Conservation (phyloP, 768 basidiomycete genomes). For the Gautieria morchelliformis region DNA sequence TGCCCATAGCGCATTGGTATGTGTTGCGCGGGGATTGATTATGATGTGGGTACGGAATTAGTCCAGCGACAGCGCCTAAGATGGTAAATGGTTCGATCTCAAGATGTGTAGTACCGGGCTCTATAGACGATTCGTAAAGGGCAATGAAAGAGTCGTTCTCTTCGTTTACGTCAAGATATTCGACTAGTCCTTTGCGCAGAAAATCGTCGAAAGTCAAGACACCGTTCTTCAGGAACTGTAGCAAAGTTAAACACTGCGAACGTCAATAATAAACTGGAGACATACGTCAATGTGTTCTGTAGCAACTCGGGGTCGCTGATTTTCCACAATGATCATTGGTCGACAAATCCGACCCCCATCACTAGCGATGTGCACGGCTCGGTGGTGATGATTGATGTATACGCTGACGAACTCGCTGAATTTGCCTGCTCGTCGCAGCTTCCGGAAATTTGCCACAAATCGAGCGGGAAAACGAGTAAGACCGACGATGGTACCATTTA, state of each 20-base stretch:
- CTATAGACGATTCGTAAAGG: slow-evolving; percentile 83
- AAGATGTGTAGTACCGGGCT: slow-evolving; percentile 78
- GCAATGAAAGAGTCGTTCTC: slow-evolving; percentile 98
- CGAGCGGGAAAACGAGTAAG: slow-evolving; percentile 76
- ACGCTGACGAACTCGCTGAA: slow-evolving; percentile 95
- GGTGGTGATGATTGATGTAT: slow-evolving; percentile 94
- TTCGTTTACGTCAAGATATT: slow-evolving; percentile 98
- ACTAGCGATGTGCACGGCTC: slow-evolving; percentile 88
- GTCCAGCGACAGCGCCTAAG: slow-evolving; percentile 92
- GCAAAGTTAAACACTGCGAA: slow-evolving; percentile 8
- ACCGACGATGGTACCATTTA: slow-evolving; percentile 94
- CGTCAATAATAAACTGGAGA: not conserved
- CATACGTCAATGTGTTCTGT: slow-evolving; percentile 71
- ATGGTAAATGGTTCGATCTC: slow-evolving; percentile 99
- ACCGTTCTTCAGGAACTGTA: slow-evolving; percentile 71
- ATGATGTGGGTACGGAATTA: slow-evolving; percentile 98
- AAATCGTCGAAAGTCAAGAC: slow-evolving; percentile 88
- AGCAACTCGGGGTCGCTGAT: slow-evolving; percentile 64
- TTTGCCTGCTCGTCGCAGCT: slow-evolving; percentile 81
- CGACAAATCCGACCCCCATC: slow-evolving; percentile 98
- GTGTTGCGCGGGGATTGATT: slow-evolving; percentile 99
- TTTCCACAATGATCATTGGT: slow-evolving; percentile 93
- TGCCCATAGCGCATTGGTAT: slow-evolving; percentile 99
- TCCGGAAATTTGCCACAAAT: slow-evolving; percentile 87
- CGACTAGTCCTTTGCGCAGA: slow-evolving; percentile 82